Evolutionary conservation across 305 asterid genomes (phyloP), one percentile per base, ranked within the genome.

Genomic region (Rubia tinctorum): DNA sequence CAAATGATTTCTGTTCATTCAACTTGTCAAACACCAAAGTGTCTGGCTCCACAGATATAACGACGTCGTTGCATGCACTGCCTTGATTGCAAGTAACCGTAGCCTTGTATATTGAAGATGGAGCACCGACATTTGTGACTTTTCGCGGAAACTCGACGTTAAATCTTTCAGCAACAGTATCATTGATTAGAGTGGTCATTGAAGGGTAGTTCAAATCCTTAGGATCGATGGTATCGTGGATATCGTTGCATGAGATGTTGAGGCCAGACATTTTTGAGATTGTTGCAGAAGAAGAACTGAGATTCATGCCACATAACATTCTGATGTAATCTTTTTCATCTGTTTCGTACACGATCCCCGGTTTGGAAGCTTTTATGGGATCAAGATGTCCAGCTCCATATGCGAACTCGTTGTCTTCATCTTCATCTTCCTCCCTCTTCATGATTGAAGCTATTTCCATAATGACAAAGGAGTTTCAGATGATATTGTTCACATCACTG

Each of bases 121-220:
- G 69, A 7, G 12, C 8, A 27, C 90, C 88, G 27, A 82, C 86
- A 70, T 86, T 86, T 30, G 84, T 84, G 0, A 82, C 83, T 6
- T 79, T 80, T 79, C 85, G 75, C 22, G 80, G 13, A 59, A 86
- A 80, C 37, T 66, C 70, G 13, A 71, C 82, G 7, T 71, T 67
- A 9, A 72, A 58, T 37, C 69, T 25, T 10, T 17, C 27, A 6
- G 22, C 44, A 27, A 0, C 9, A 5, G 8, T 30, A 6, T 9
- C 10, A 8, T 42, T 42, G 43, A 71, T 73, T 1, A 34, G 45
- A 53, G 63, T 55, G 10, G 76, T 14, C 86, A 86, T 86, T 1
- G 88, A 77, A 27, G 88, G 87, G 69, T 86, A 84, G 53, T 84
- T 86, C 4, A 84, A 55, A 60, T 83, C 84, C 61, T 69, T 77